These are phyloP conservation scores for Acer negundo DNA, from an alignment of 345 rosid genomes.

Conservation along the genomic window DNA sequence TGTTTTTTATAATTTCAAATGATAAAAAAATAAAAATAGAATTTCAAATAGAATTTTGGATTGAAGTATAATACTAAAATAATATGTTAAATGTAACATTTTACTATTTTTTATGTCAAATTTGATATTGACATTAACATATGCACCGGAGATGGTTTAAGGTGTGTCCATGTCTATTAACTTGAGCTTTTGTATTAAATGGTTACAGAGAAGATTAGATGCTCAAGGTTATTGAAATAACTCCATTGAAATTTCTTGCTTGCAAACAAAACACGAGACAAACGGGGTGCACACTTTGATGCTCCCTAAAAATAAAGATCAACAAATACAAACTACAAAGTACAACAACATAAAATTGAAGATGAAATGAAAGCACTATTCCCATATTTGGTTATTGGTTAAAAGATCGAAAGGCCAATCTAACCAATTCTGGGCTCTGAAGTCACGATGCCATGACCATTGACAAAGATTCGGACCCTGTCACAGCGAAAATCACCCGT, in stretches of 20 bases:
- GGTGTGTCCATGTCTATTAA: no score
- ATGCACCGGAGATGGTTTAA: no score
- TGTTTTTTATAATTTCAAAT: no score
- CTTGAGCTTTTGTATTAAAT: no score
- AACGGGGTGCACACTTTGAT: not conserved
- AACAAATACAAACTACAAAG: not conserved
- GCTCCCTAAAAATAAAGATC: not conserved
- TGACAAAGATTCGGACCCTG: constrained; percentile 21
- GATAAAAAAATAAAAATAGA: no score
- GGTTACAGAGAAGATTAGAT: no score
- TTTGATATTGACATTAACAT: no score
- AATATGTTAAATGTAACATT: no score
- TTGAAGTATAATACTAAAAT: no score
- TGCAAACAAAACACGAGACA: not conserved
- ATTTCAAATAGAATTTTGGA: no score
- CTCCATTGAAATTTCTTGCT: not conserved
- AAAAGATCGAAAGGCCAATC: not conserved
- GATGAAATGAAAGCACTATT: not conserved
- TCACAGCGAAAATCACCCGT: constrained; percentile 14
- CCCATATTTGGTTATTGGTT: not conserved
- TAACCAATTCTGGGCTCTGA: constrained; percentile 9
- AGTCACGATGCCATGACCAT: not conserved
- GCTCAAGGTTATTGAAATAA: not conserved
- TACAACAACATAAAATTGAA: not conserved
- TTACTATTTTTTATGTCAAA: no score